Base-by-base conservation (phyloP, 768 basidiomycete species). In the Phylloporus sp. region DNA sequence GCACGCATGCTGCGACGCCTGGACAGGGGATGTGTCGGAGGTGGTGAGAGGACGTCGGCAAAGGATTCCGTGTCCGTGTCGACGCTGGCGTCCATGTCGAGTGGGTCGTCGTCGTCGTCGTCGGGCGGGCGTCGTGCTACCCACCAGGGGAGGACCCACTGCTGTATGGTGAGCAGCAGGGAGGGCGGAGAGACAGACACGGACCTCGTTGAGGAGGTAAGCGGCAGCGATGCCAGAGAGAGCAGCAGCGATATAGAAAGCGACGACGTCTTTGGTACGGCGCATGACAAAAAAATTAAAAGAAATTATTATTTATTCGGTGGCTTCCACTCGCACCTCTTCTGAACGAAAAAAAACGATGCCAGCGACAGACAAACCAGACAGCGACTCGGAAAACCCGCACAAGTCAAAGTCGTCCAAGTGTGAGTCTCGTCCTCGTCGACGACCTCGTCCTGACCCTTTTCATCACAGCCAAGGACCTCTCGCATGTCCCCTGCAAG, bases 401-500 rank as follows among this genome's bases (percentile, higher is more conserved):
- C 39, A 37, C 47, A 66, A 55, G 33, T 55, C 52, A 41, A 69
- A 67, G 51, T 44, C 59, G 3, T 46, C 65, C 5, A 69, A 69
- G 56, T 56, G 68, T 69, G 26, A 27, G 41, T 27, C 39, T 22
- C 20, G 13, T 22, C 28, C 14, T n/a, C 28, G 1, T 9, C n/a
- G 13, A 4, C 31, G 15, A 14, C 1, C 24, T 29, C 0, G 27
- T 36, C 39, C 47, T 49, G 1, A 46, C 49, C 26, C 15, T 6
- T 7, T 6, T 0, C 6, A 39, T 10, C 18, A n/a, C 63, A 85
- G 85, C 83, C 40, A 90, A 91, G 66, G 90, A 92, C 64, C 78
- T 97, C 45, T 90, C 89, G 3, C 93, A 96, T 75, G 95, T 98
- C 13, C 94, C 94, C 2, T 98, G 95, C 74, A 90, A 95, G 71